These are phyloP conservation scores for Cryptococcus floricola DNA, from an alignment of 1,284 basidiomycete genomes.

Conservation along the genomic window DNA sequence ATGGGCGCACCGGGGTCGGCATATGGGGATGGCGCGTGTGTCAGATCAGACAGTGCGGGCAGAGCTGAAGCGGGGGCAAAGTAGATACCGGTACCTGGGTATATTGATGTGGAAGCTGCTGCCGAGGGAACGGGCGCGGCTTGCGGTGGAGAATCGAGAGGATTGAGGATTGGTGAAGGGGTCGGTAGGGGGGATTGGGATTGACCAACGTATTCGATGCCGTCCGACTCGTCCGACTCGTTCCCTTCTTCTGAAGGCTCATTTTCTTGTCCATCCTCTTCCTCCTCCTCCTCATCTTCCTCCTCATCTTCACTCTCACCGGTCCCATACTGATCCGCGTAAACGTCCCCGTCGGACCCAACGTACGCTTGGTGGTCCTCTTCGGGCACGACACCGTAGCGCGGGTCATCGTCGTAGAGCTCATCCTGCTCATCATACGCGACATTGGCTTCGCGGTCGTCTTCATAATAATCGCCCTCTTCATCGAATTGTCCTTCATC, in stretches of 20 bases:
- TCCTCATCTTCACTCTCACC: conserved; percentile 12
- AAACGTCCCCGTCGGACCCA: conserved; percentile 13
- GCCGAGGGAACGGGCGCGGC: neutral
- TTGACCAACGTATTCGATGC: conserved; percentile 11
- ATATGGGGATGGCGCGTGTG: neutral
- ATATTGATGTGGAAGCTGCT: neutral
- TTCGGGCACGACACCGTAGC: conserved; percentile 8
- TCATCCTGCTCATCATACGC: conserved; percentile 3
- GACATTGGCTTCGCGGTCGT: conserved; percentile 6
- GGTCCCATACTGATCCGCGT: conserved; percentile 8
- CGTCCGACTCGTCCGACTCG: conserved; percentile 11
- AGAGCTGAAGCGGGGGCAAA: neutral
- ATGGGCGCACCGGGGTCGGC: neutral
- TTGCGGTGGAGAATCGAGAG: neutral
- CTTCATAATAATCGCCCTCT: conserved; percentile 14
- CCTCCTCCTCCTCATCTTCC: conserved; percentile 10
- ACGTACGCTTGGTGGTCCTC: conserved; percentile 15
- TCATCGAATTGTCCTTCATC: conserved; percentile 6
- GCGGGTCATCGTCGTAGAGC: conserved; percentile 12
- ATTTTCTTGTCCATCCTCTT: conserved; percentile 7
- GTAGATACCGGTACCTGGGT: no score
- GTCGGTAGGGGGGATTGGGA: conserved; percentile 8
- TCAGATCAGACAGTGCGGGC: neutral
- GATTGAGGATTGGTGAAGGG: conserved; percentile 5
- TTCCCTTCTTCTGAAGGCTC: conserved; percentile 8